Conservation (phyloP, 805 yeast genomes). For the Kuraishia floccosa region DNA sequence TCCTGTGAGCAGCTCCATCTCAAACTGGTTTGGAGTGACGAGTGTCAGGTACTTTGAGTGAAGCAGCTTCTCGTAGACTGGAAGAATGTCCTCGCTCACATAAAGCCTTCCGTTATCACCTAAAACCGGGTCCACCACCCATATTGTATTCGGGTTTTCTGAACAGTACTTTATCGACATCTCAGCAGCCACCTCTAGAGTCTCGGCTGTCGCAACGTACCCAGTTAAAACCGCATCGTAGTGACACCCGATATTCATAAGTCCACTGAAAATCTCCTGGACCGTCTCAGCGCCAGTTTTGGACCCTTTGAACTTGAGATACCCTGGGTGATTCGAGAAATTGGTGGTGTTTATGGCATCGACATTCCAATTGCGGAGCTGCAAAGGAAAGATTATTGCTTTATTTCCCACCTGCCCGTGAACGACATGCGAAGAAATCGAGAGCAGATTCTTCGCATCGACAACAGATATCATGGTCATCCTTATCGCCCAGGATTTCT, state of each 20-base stretch:
- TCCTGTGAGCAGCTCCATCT: slow-evolving; percentile 49
- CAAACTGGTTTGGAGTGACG: slow-evolving; percentile 69
- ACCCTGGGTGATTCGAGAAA: slow-evolving; percentile 89
- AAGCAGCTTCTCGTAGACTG: slow-evolving; percentile 38
- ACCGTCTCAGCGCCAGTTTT: slow-evolving; percentile 35
- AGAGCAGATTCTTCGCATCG: slow-evolving; percentile 22
- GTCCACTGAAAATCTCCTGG: slow-evolving; percentile 39
- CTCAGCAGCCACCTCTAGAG: slow-evolving; percentile 36
- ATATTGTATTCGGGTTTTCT: slow-evolving; percentile 17
- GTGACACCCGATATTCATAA: slow-evolving; percentile 31
- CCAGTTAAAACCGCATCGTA: slow-evolving; percentile 74
- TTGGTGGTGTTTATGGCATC: slow-evolving; percentile 84
- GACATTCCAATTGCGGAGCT: slow-evolving; percentile 84
- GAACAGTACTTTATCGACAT: slow-evolving; percentile 22
- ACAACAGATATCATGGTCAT: neutral
- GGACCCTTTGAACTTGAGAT: slow-evolving; percentile 54
- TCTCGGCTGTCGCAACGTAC: slow-evolving; percentile 56
- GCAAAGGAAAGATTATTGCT: slow-evolving; percentile 86
- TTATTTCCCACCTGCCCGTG: slow-evolving; percentile 95
- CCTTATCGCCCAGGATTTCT: too few species aligned
- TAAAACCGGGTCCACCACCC: slow-evolving; percentile 83
- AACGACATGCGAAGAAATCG: slow-evolving; percentile 82
- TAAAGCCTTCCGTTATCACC: slow-evolving; percentile 86
- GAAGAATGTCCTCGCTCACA: slow-evolving; percentile 48
- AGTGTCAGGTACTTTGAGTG: slow-evolving; percentile 29